Evolutionary conservation across 202 grass and related monocot species (phyloP).

Genomic region (Panicum virgatum): DNA sequence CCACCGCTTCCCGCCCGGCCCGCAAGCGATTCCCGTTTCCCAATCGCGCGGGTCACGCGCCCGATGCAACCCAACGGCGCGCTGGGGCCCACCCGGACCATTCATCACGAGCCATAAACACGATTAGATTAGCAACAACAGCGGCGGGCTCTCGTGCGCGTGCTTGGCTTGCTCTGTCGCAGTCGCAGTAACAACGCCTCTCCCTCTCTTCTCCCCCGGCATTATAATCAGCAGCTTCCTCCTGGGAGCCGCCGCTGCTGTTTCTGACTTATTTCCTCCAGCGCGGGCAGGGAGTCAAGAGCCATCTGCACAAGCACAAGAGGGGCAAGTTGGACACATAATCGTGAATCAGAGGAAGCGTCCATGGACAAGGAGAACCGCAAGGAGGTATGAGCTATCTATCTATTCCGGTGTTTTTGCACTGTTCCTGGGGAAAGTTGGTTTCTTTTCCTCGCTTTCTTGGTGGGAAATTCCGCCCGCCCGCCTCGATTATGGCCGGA

Average conservation of each 20-base stretch:
- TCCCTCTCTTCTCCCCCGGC: neutral
- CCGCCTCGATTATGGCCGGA: neutral
- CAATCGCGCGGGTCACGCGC: no score
- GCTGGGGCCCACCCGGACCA: neutral
- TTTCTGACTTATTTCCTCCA: neutral
- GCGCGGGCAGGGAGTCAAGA: neutral
- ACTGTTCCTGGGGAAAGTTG: neutral
- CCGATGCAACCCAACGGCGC: no score
- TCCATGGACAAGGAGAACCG: conserved; percentile 63
- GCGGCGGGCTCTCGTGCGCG: neutral
- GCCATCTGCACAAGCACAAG: no score
- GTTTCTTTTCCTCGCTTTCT: neutral
- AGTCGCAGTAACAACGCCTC: no score
- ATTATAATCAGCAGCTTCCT: neutral
- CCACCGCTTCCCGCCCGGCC: neutral
- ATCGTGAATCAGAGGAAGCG: neutral
- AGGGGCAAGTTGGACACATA: no score
- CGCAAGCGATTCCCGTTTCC: neutral
- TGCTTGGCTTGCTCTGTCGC: neutral
- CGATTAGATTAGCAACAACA: neutral
- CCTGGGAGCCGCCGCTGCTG: no score
- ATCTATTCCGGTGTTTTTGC: neutral
- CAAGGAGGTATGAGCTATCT: conserved; percentile 45
- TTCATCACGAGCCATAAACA: neutral
- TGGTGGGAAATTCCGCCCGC: neutral